Evolutionary conservation across 2,329 filamentous ascomycete genomes (phyloP).

Genomic region (Berkeleyomyces basicola): DNA sequence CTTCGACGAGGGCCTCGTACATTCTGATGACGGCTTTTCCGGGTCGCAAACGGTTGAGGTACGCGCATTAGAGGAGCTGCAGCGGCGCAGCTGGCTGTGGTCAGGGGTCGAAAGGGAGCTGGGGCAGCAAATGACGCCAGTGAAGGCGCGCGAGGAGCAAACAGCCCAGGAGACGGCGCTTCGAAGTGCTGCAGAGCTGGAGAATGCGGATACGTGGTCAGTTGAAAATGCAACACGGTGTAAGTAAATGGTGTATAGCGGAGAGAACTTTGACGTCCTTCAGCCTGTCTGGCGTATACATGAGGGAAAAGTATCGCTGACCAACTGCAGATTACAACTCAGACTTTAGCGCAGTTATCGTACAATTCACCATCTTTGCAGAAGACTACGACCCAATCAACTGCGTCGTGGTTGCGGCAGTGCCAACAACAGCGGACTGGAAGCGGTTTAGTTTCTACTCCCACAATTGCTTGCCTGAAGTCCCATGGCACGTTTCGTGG

Average conservation of each 20-base stretch:
- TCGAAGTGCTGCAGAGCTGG: background rate
- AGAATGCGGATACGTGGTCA: conserved; percentile 10
- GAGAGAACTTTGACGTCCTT: no score
- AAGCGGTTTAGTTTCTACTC: conserved; percentile 17
- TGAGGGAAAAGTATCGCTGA: no score
- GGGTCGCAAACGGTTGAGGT: conserved; percentile 1
- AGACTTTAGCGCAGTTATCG: conserved; percentile 8
- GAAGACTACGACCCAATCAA: conserved; percentile 8
- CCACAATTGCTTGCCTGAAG: conserved; percentile 16
- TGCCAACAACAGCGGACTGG: conserved; percentile 12
- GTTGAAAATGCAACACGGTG: conserved; percentile 13
- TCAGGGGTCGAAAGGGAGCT: background rate
- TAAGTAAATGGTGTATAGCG: background rate
- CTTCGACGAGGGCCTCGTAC: background rate
- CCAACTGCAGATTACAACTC: conserved; percentile 2
- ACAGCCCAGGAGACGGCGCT: background rate
- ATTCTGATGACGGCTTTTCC: background rate
- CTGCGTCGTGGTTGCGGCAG: conserved; percentile 14
- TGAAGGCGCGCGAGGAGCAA: no score
- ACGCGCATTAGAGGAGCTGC: background rate
- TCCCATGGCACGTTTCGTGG: conserved; percentile 20
- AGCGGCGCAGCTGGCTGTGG: background rate
- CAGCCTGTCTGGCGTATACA: no score
- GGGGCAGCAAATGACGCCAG: background rate
- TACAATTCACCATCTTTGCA: conserved; percentile 6